phyloP scores from a whole-genome alignment of 352 stramenopile genomes.

The Pythium apleroticum region DNA sequence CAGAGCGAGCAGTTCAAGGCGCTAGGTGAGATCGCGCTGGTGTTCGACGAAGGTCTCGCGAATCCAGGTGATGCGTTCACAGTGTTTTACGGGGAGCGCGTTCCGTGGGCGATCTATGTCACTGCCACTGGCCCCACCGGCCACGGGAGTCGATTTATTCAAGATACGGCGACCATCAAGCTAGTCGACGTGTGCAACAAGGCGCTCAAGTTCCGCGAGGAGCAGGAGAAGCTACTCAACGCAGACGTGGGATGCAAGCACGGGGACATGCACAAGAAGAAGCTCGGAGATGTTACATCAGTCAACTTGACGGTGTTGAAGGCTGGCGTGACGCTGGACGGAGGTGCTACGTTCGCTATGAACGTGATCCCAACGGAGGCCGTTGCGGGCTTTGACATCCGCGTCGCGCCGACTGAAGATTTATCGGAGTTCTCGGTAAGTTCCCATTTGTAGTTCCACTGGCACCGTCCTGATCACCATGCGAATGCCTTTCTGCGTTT shows the following conservation, averaged over 20 bases:
- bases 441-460: too few relatives aligned
- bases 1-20: too few relatives aligned
- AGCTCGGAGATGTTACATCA: conserved; percentile 94
- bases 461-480: too few relatives aligned
- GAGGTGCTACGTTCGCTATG: conserved; percentile 84
- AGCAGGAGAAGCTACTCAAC: conserved; percentile 66
- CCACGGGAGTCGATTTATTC: conserved; percentile 94
- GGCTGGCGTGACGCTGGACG: conserved; percentile 84
- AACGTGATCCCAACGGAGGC: conserved; percentile 94
- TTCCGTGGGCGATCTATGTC: too few relatives aligned
- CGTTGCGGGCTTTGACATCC: conserved; percentile 93
- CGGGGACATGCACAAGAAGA: conserved; percentile 41
- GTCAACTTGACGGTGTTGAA: conserved; percentile 95
- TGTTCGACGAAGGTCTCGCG: too few relatives aligned
- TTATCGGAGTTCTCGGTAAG: conserved; percentile 63
- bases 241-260: conserved; percentile 85
- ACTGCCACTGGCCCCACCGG: conserved; percentile 70
- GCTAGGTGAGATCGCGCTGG: too few relatives aligned
- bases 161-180: conserved; percentile 93
- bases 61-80: too few relatives aligned
- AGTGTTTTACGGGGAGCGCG: too few relatives aligned
- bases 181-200: conserved; percentile 88
- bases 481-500: too few relatives aligned
- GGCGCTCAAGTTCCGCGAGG: conserved; percentile 47
- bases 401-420: conserved; percentile 89